A percentile compares a stretch with the other conserved stretches of the same genome.
Conservation (phyloP, 1,284 basidiomycete genomes). For the Ganoderma meredithae region DNA sequence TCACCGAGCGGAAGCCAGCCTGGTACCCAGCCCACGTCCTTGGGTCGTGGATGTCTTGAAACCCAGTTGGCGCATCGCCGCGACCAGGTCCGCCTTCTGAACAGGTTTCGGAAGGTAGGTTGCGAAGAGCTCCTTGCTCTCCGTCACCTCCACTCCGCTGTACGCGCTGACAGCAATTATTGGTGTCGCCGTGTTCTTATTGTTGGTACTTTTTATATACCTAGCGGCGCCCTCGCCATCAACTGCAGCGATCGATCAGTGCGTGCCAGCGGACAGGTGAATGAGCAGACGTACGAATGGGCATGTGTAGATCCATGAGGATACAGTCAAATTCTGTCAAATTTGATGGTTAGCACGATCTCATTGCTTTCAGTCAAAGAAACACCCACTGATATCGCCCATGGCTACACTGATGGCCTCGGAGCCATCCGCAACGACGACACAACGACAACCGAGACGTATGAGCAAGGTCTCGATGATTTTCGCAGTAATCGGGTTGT, state of each 20-base stretch:
- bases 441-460: conserved; percentile 92
- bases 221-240: conserved; percentile 92
- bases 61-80: conserved; percentile 83
- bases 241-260: conserved; percentile 54
- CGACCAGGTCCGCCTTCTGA: conserved; percentile 84
- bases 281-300: conserved; percentile 71
- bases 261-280: background rate
- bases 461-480: conserved; percentile 94
- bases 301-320: conserved; percentile 91
- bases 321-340: conserved; percentile 85
- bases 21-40: conserved; percentile 42
- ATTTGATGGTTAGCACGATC: conserved; percentile 9
- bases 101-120: conserved; percentile 89
- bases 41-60: conserved; percentile 86
- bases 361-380: conserved; percentile 27
- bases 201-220: conserved; percentile 95
- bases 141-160: conserved; percentile 68
- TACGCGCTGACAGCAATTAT: conserved; percentile 93
- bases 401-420: conserved; percentile 97
- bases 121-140: conserved; percentile 82
- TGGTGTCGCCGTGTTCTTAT: conserved; percentile 88
- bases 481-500: conserved; percentile 96
- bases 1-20: conserved; percentile 45
- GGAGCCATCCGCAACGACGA: conserved; percentile 94
- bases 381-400: conserved; percentile 89